These are phyloP conservation scores for Candida mesenterica DNA, from an alignment of 1,139 yeast genomes.

Conservation along the genomic window DNA sequence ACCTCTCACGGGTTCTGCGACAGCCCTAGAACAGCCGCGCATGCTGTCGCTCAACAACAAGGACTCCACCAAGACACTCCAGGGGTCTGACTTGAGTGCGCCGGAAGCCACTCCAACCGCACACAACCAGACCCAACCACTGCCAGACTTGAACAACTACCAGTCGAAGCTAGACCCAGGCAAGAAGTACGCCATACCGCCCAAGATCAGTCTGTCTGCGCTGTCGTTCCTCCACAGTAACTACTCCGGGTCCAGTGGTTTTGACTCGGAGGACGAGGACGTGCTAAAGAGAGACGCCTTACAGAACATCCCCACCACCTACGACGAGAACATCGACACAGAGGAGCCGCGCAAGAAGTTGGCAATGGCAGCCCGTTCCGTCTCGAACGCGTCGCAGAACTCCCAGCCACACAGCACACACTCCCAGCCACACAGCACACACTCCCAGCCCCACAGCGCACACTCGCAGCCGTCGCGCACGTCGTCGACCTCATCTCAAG, in stretches of 20 bases:
- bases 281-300: constrained; percentile 22
- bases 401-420: constrained; percentile 1
- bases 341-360: constrained; percentile 10
- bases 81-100: background rate
- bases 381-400: constrained; percentile 1
- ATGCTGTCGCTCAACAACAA: no score
- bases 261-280: constrained; percentile 13
- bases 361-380: background rate
- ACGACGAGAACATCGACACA: constrained; percentile 37
- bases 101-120: no score
- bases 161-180: constrained; percentile 45
- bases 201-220: constrained; percentile 3
- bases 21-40: no score
- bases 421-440: constrained; percentile 1
- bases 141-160: constrained; percentile 14
- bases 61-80: constrained; percentile 6
- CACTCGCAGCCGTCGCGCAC: constrained; percentile 1
- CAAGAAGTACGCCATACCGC: constrained; percentile 18
- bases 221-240: constrained; percentile 9
- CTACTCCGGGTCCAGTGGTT: constrained; percentile 15
- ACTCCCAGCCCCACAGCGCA: constrained; percentile 1
- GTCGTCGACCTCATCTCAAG: constrained; percentile 1
- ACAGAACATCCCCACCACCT: constrained; percentile 34
- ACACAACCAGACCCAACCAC: no score
- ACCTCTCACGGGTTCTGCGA: no score